A percentile compares a stretch with the other conserved stretches of the same genome.
Conservation (phyloP, 177 flowering plant genomes). For the Tripterygium wilfordii region DNA sequence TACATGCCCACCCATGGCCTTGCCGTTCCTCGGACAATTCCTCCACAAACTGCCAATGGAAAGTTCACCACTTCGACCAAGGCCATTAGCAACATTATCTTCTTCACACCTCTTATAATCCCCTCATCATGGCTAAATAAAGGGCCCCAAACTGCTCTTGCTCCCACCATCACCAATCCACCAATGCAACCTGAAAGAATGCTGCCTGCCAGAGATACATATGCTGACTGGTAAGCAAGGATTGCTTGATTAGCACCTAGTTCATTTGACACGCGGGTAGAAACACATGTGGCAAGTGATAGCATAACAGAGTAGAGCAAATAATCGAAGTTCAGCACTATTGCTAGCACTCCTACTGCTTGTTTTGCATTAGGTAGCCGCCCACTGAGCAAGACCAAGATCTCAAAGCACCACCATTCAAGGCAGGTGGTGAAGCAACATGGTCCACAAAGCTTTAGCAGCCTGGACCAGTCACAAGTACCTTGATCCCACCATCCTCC, state of each 20-base stretch:
- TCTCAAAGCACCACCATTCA: conserved; percentile 98
- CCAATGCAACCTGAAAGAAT: conserved; percentile 45
- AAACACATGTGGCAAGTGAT: conserved; percentile 65
- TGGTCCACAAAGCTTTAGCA: conserved; percentile 59
- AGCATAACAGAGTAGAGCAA: conserved; percentile 77
- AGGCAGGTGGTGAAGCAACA: conserved; percentile 91
- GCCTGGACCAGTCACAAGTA: conserved; percentile 43
- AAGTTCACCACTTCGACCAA: conserved; percentile 74
- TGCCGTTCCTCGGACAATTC: conserved; percentile 82
- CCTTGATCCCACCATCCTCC: conserved; percentile 83
- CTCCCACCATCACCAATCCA: conserved; percentile 43
- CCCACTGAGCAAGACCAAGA: conserved; percentile 77
- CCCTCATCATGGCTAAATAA: conserved; percentile 58
- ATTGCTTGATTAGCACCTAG: conserved; percentile 59
- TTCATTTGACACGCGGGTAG: conserved; percentile 78
- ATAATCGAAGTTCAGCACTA: conserved; percentile 88
- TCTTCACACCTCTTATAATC: conserved; percentile 54
- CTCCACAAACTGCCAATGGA: conserved; percentile 73
- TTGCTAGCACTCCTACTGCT: conserved; percentile 61
- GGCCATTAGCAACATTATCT: conserved; percentile 71
- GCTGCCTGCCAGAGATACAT: conserved; percentile 34
- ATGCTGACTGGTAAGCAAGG: conserved; percentile 44
- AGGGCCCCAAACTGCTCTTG: conserved; percentile 69
- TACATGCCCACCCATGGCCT: conserved; percentile 66
- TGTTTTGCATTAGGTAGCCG: conserved; percentile 51